Base-by-base conservation (phyloP, 2,329 filamentous ascomycete species). In the Colletotrichum sp. region DNA sequence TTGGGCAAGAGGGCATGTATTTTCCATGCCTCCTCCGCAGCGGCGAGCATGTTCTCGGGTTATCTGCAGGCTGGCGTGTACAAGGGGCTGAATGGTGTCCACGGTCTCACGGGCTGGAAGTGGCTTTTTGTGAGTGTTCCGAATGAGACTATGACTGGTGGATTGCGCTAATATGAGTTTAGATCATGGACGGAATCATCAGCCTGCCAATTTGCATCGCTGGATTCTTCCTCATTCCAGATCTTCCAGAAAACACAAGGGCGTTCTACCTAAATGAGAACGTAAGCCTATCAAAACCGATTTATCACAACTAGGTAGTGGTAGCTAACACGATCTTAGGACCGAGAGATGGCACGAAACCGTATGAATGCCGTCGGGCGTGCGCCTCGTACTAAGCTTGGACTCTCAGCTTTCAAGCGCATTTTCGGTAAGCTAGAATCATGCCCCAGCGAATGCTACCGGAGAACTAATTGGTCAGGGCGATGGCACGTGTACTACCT, bases 51-150 rank as follows among this genome's bases (percentile, higher is more conserved):
- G 88, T 88, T 91, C 69, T 89, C 88, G 21, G 90, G 89, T 1
- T 91, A 90, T 71, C 83, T 91, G 0, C 89, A 91, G 81, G 87
- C 89, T 1, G 89, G 87, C 0, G 88, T 88, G 1, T 90, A 91
- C 79, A 87, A 88, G 24, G 73, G 73, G 2, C 83, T 92, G 0
- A 88, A 88, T 36, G 89, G 89, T 0, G 82, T 87, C 0, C 80
- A 80, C 9, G 89, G 89, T 0, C 77, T 83, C 10, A 78, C 82
- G 1, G 85, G 83, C 1, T 87, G 81, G 80, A 82, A 83, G 28
- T 87, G 84, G 84, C 80, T 86, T 7, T 87, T 87, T 30, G 73
- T 75, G 36, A 68, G 70, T 55, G 13, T 2, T 34, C 6, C 9
- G 8, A 6, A 18, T 24, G 12, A 26, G 12, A 13, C n/a, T 7